phyloP scores from a whole-genome alignment of 23 red algal genomes.

The Gracilariopsis chorda region DNA sequence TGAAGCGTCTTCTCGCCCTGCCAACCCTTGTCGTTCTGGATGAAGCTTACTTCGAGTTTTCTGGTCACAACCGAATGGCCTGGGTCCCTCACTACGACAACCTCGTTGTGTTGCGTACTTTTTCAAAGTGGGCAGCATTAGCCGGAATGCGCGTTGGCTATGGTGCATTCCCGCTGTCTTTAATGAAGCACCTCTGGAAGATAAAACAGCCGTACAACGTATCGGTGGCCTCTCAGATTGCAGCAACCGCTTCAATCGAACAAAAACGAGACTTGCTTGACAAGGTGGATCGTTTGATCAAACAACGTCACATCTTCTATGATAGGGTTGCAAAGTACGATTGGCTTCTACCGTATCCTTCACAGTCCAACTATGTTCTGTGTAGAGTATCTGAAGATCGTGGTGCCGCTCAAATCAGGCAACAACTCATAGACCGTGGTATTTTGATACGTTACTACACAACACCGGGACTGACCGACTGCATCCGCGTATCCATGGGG shows the following conservation, averaged over 20 bases:
- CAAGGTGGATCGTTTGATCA: conserved; percentile 70
- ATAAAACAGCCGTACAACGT: conserved; percentile 99
- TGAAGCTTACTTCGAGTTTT: conserved; percentile 98
- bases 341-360: conserved; percentile 82
- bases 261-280: conserved; percentile 61
- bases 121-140: conserved; percentile 95
- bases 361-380: conserved; percentile 91
- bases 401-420: conserved; percentile 55
- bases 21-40: conserved; percentile 92
- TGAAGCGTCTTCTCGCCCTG: conserved; percentile 74
- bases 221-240: conserved; percentile 80
- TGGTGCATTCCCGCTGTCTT: conserved; percentile 81
- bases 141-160: conserved; percentile 96
- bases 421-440: conserved; percentile 59
- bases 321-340: conserved; percentile 15
- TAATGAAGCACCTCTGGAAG: conserved; percentile 97
- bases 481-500: conserved; percentile 96
- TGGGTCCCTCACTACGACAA: conserved; percentile 81
- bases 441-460: conserved; percentile 99
- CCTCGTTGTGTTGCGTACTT: conserved; percentile 92
- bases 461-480: conserved; percentile 66
- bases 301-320: conserved; percentile 77
- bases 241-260: conserved; percentile 71
- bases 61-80: conserved; percentile 20
- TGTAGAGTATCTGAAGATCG: conserved; percentile 73